Evolutionary conservation across 2,329 filamentous ascomycete species (phyloP), one percentile per base, ranked within the genome.

Genomic region (Colletotrichum orchidophilum): DNA sequence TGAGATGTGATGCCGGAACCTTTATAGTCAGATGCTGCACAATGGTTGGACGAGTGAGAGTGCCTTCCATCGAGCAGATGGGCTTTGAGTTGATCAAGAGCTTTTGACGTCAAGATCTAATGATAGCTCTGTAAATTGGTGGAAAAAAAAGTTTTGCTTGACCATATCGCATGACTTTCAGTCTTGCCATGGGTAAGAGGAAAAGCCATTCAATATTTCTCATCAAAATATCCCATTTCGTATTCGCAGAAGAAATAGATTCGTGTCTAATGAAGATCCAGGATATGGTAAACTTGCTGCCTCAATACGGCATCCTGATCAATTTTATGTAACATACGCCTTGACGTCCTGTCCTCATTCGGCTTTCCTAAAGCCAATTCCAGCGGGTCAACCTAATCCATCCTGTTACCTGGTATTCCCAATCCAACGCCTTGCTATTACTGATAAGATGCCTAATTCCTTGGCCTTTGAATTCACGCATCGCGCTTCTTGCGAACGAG

Each of bases 401-500:
- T 61, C 58, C 46, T 9, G 29, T 60, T 52, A 35, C 46, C 59
- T 52, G 46, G 46, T 52, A 62, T 62, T 26, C 29, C 59, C 13
- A 7, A 62, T 52, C 46, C 46, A 62, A 62, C 59, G 59, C 59
- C 59, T 62, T 62, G 46, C 59, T 62, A 6, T 21, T 27, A 13
- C 13, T n/a, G 15, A n/a, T 46, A 21, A 46, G 39, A 21, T 46
- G 39, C 13, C 13, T 18, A 29, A n/a, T 13, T 52, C n/a, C 42
- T 62, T 8, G 13, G 18, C 24, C 31, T 24, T 13, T 8, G 21
- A 60, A 18, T 11, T 60, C 31, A 66, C 27, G 75, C 66, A 73
- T 87, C 88, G n/a, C 81, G 76, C 76, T 87, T 88, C 78, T 87
- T 87, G 58, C 85, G 80, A 24, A 87, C 76, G 75, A 86, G 77